Base-by-base conservation (phyloP, 164 flowering plant genomes). In the Sextonia rubra region DNA sequence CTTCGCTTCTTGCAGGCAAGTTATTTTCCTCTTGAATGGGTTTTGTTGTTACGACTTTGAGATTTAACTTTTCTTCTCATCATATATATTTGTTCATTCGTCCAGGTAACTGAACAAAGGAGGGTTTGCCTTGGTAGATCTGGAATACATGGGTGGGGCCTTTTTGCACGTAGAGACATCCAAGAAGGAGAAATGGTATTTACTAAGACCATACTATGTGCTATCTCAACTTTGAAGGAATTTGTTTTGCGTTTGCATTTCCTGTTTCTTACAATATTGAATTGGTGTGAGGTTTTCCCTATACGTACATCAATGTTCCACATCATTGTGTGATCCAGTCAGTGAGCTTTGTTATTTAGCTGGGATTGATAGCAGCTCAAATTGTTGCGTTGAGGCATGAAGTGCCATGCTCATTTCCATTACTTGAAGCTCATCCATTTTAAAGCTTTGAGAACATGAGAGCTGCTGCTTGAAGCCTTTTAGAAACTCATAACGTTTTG, bases 101-200 rank as follows among this genome's bases (percentile, higher is more conserved):
- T 77, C 26, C 89, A 93, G 98, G 84, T 77, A 79, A 90, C 97
- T 2, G 97, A 93, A 83, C 84, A 84, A 60, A 85, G 86, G 61
- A 84, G 92, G 70, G 94, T 92, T 66, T 91, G 97, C 88, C 88
- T 89, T 77, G 99, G 99, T 65, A 83, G 88, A 87, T 96, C 99
- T 76, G 95, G 93, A 47, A 92, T 96, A 82, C 99, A 96, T 80
- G 95, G 98, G 32, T 93, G 99, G 98, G 98, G 99, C 60, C 98
- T 96, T 44, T 96, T 96, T 82, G 98, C 99, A 47, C 89, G 92
- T 22, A 78, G 84, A 69, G 79, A 81, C 64, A 92, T 96, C 78
- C 97, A 86, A 77, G 99, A 93, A 88, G 99, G 99, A 80, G 97
- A 93, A 76, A 96, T 96, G 99, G 99, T 92, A 83, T 48, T n/a